phyloP scores from a whole-genome alignment of 164 flowering plant genomes.

The Umbilicus rupestris region DNA sequence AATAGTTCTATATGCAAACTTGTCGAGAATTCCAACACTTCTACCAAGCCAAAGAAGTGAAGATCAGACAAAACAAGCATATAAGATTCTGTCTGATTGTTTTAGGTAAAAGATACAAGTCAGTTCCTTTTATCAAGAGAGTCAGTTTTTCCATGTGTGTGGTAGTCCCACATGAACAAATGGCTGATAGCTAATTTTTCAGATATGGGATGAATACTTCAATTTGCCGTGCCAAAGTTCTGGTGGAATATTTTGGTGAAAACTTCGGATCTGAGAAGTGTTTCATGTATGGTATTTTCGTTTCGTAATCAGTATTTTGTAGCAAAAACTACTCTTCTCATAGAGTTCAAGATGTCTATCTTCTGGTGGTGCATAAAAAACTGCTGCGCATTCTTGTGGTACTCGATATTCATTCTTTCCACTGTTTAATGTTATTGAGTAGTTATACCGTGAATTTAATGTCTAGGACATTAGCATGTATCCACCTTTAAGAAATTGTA shows the following conservation, averaged over 20 bases:
- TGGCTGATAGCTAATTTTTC: constrained; percentile 3
- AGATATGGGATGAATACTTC: constrained; percentile 84
- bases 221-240: constrained; percentile 65
- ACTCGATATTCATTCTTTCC: neutral
- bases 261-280: constrained; percentile 46
- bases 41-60: constrained; percentile 72
- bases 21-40: constrained; percentile 63
- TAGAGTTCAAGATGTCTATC: neutral
- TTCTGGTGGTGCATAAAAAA: neutral
- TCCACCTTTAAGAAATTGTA: neutral
- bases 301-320: constrained; percentile 9
- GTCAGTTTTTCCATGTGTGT: too few species aligned
- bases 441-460: neutral
- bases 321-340: neutral
- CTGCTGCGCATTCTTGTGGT: neutral
- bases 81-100: constrained; percentile 77
- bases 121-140: neutral
- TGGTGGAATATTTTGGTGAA: constrained; percentile 88
- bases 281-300: constrained; percentile 39
- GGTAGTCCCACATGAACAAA: neutral
- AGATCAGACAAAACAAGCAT: constrained; percentile 68
- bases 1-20: constrained; percentile 71
- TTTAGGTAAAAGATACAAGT: constrained; percentile 37
- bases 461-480: neutral
- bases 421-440: too few species aligned